Conservation (phyloP, 2,329 filamentous ascomycete species). For the Pezicula carpinea region DNA sequence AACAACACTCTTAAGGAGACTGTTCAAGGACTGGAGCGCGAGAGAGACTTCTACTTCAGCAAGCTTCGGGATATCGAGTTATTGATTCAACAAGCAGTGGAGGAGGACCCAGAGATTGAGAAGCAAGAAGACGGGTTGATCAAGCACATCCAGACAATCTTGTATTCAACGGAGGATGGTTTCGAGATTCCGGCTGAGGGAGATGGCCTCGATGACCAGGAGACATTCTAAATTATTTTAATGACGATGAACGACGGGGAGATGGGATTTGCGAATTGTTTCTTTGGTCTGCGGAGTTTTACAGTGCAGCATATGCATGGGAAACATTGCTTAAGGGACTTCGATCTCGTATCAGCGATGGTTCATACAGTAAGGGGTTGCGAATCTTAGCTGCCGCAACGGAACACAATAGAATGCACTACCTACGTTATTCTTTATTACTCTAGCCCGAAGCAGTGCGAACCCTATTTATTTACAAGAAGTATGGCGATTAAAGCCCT, state of each 20-base stretch:
- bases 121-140: slow-evolving; percentile 89
- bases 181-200: slow-evolving; percentile 83
- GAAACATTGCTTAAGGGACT: slow-evolving; percentile 19
- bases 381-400: no score
- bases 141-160: slow-evolving; percentile 92
- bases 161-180: slow-evolving; percentile 93
- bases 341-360: not conserved
- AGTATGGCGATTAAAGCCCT: no score
- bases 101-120: slow-evolving; percentile 87
- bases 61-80: slow-evolving; percentile 97
- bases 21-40: slow-evolving; percentile 88
- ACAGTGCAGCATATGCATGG: slow-evolving; percentile 14
- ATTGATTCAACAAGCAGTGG: slow-evolving; percentile 86
- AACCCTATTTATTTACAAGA: no score
- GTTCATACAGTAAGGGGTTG: no score
- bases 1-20: slow-evolving; percentile 90
- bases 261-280: slow-evolving; percentile 13
- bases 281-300: slow-evolving; percentile 21
- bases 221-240: slow-evolving; percentile 59
- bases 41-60: slow-evolving; percentile 98
- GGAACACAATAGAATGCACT: no score
- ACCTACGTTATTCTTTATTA: no score
- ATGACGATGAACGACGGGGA: slow-evolving; percentile 18
- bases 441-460: no score
- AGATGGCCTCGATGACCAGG: slow-evolving; percentile 66